Evolutionary conservation across 257 asterid genomes (phyloP).

Genomic region (Jacaranda copaia): DNA sequence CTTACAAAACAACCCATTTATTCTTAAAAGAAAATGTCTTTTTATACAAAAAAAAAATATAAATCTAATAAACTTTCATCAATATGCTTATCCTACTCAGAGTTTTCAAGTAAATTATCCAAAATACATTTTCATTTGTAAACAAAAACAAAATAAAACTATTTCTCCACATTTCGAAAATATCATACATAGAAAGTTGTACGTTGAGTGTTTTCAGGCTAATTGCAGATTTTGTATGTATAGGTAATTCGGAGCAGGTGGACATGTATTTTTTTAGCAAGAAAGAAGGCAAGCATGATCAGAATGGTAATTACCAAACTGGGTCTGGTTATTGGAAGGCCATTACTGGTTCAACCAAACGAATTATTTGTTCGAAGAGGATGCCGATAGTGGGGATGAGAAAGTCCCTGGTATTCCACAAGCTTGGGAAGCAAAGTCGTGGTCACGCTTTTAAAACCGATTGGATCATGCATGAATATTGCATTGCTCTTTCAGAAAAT

Average conservation of each 20-base stretch:
- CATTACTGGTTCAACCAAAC: conserved; percentile 44
- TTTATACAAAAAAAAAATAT: too few relatives aligned
- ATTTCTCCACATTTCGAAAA: too few relatives aligned
- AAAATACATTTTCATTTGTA: too few relatives aligned
- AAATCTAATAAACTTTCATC: too few relatives aligned
- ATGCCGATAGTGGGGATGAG: conserved; percentile 62
- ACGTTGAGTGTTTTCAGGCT: too few relatives aligned
- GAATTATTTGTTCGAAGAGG: conserved; percentile 49
- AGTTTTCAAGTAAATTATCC: too few relatives aligned
- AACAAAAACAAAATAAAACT: too few relatives aligned
- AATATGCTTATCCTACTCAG: too few relatives aligned
- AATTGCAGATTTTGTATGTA: neutral
- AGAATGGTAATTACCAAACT: conserved; percentile 37
- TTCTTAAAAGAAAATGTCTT: too few relatives aligned
- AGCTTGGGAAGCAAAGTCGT: conserved; percentile 37
- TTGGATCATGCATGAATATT: conserved; percentile 78
- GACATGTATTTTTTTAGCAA: conserved; percentile 64
- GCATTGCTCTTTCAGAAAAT: conserved; percentile 47
- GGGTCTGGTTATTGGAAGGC: conserved; percentile 64
- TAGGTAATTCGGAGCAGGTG: conserved; percentile 55
- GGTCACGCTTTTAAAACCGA: conserved; percentile 42
- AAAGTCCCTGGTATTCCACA: conserved; percentile 58
- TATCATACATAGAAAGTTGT: too few relatives aligned
- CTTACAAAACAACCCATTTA: too few relatives aligned
- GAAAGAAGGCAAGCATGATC: conserved; percentile 43